A percentile compares a stretch with the other conserved stretches of the same genome.
These are phyloP conservation scores for Talaromyces albobiverticillius DNA, from an alignment of 2,329 filamentous ascomycete species.

Conservation along the genomic window DNA sequence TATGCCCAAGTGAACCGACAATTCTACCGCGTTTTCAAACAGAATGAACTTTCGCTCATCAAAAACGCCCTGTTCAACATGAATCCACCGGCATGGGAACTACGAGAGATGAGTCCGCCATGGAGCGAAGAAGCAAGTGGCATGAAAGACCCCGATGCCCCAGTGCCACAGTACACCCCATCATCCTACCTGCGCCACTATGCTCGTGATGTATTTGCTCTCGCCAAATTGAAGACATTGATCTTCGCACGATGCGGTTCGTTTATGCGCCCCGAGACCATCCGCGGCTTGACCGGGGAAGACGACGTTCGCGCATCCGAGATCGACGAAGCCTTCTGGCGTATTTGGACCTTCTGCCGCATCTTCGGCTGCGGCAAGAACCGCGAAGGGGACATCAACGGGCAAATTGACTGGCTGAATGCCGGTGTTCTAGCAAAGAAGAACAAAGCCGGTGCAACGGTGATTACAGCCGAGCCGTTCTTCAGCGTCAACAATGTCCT, in stretches of 20 bases:
- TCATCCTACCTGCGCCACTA: slow-evolving; percentile 52
- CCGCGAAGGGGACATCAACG: slow-evolving; percentile 57
- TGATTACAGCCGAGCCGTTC: slow-evolving; percentile 48
- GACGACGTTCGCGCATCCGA: slow-evolving; percentile 47
- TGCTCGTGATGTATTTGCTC: slow-evolving; percentile 51
- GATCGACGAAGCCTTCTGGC: slow-evolving; percentile 62
- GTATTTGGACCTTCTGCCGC: slow-evolving; percentile 64
- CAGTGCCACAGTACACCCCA: slow-evolving; percentile 53
- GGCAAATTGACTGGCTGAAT: slow-evolving; percentile 62
- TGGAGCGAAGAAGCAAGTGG: slow-evolving; percentile 42
- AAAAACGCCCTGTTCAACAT: slow-evolving; percentile 50
- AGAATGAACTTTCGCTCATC: slow-evolving; percentile 54
- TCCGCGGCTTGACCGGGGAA: slow-evolving; percentile 50
- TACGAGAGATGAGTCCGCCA: slow-evolving; percentile 57
- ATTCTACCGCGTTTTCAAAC: slow-evolving; percentile 58
- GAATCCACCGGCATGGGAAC: slow-evolving; percentile 60
- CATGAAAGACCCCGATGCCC: slow-evolving; percentile 44
- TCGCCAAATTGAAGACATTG: slow-evolving; percentile 54
- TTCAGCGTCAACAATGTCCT: slow-evolving; percentile 54
- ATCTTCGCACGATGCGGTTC: slow-evolving; percentile 56
- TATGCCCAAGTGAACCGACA: slow-evolving; percentile 53
- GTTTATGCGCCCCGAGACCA: slow-evolving; percentile 56
- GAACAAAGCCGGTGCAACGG: slow-evolving; percentile 43
- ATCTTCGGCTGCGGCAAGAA: slow-evolving; percentile 60
- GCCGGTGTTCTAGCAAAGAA: slow-evolving; percentile 54